These are phyloP conservation scores for Dioscorea cayenensis DNA, from an alignment of 116 monocot species.

Conservation along the genomic window DNA sequence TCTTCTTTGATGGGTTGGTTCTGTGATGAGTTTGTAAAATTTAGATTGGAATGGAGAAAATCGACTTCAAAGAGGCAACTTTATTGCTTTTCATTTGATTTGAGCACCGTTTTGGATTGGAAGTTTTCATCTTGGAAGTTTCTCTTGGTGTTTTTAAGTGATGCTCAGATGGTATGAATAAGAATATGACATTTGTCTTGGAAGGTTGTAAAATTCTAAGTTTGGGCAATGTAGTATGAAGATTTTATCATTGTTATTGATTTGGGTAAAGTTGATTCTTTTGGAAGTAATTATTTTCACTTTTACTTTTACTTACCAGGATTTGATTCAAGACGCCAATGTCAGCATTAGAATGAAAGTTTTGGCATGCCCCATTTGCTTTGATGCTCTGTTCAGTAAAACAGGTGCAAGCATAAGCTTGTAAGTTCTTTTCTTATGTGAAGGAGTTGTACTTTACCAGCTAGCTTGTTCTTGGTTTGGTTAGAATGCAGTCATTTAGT, in stretches of 20 bases:
- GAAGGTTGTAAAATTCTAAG: too few species aligned
- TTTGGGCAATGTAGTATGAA: too few species aligned
- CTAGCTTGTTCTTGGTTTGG: background rate
- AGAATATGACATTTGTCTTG: too few species aligned
- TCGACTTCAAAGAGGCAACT: background rate
- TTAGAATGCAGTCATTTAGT: background rate
- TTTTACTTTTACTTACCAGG: slow-evolving; percentile 6
- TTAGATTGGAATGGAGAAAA: background rate
- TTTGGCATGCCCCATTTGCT: slow-evolving; percentile 72
- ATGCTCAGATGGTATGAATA: background rate
- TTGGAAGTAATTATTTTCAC: background rate
- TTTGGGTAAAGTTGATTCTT: background rate
- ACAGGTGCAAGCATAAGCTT: slow-evolving; percentile 8
- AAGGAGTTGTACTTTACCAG: background rate
- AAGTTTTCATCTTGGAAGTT: background rate
- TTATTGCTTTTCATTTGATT: background rate
- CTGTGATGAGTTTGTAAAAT: background rate
- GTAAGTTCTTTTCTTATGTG: slow-evolving; percentile 23
- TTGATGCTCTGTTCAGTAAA: slow-evolving; percentile 29
- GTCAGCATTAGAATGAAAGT: slow-evolving; percentile 1
- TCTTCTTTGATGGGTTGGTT: too few species aligned
- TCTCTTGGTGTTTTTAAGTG: background rate
- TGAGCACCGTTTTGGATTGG: background rate
- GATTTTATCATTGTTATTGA: too few species aligned
- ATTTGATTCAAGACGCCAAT: slow-evolving; percentile 15